Conservation (phyloP, 1,284 basidiomycete genomes). For the Sphagnurus paluster region DNA sequence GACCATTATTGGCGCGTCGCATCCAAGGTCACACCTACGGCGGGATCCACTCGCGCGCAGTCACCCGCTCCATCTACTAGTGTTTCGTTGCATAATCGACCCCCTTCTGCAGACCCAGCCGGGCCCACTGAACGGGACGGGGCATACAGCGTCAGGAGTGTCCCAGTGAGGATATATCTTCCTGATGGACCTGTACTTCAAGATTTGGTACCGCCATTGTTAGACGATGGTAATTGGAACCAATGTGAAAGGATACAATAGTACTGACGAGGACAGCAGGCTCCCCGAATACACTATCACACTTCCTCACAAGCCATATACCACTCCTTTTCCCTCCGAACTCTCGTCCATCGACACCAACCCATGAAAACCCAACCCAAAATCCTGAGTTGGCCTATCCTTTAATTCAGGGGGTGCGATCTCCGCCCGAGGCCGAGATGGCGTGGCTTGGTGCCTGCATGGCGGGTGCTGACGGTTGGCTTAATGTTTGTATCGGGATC, state of each 20-base stretch:
- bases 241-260: too few relatives aligned
- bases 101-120: slow-evolving; percentile 67
- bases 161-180: slow-evolving; percentile 89
- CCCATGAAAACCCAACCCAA: slow-evolving; percentile 32
- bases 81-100: slow-evolving; percentile 58
- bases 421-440: slow-evolving; percentile 87
- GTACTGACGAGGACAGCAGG: slow-evolving; percentile 37
- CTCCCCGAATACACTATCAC: slow-evolving; percentile 55
- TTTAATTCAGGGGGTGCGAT: slow-evolving; percentile 84
- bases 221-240: slow-evolving; percentile 70
- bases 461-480: slow-evolving; percentile 93
- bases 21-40: slow-evolving; percentile 77
- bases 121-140: slow-evolving; percentile 63
- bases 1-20: slow-evolving; percentile 94
- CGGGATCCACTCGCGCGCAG: slow-evolving; percentile 52
- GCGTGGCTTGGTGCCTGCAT: slow-evolving; percentile 92
- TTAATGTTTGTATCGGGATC: slow-evolving; percentile 81
- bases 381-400: slow-evolving; percentile 61
- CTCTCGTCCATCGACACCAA: slow-evolving; percentile 39
- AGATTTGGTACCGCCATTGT: slow-evolving; percentile 79
- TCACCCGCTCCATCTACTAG: slow-evolving; percentile 53
- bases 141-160: slow-evolving; percentile 81
- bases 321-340: slow-evolving; percentile 65
- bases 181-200: slow-evolving; percentile 92
- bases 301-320: slow-evolving; percentile 62